Base-by-base conservation (phyloP, 371 early-diverging fungal species). In the Apophysomyces variabilis region DNA sequence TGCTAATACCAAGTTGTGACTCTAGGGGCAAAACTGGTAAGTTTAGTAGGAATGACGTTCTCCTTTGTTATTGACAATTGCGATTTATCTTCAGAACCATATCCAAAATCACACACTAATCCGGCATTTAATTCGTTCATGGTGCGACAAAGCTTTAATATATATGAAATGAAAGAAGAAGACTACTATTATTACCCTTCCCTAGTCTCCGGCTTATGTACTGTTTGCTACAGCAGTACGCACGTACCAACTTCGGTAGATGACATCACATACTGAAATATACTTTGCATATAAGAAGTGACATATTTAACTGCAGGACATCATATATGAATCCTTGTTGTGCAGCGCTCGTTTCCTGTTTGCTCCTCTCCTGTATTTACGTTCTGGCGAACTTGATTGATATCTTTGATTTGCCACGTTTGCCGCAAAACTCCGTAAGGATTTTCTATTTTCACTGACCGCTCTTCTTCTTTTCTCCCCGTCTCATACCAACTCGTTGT, bases 391-490 rank as follows among this genome's bases (percentile, higher is more conserved):
- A 38, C 16, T 61, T 38, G 21, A 45, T 58, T 54, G 36, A 41
- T 38, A 14, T 18, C 50, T 36, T 16, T 67, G 47, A 38, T 38
- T 38, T 50, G 50, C 18, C 50, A 32, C 47, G 47, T 35, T 50
- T 32, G 62, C 47, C 18, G 32, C 46, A 37, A 46, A 32, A 47
- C 45, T 62, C 50, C 62, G 62, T 50, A 21, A 21, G 21, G 18
- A 21, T 47, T 50, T 50, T 50, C 21, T 50, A 50, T 50, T 50
- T 50, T 50, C 54, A 50, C 54, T 21, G 54, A 50, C 54, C 54
- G 54, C 54, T 50, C 54, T 26, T 9, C 50, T 50, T 18, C 54
- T 50, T 50, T 50, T 50, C 21, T 50, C 9, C 56, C 57, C 58
- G 38, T 43, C 64, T 57, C 57, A 56, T 38, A 14, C 39, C n/a